These are phyloP conservation scores for Kwoniella bestiolae DNA, from an alignment of 768 basidiomycete genomes.

Conservation along the genomic window DNA sequence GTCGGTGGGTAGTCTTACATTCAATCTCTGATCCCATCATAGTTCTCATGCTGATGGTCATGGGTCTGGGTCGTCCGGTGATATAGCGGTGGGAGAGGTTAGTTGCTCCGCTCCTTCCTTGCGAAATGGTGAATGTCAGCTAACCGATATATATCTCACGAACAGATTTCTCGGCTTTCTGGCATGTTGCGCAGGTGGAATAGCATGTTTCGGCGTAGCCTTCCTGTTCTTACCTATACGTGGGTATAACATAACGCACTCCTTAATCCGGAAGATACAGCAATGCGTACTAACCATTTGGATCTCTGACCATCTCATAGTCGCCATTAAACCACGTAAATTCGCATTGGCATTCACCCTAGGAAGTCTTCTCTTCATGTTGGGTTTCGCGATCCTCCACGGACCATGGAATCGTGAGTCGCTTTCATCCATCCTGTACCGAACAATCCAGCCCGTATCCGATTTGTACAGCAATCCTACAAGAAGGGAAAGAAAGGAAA, in stretches of 20 bases:
- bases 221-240: constrained; percentile 65
- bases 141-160: not conserved
- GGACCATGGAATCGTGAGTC: constrained; percentile 77
- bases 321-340: constrained; percentile 76
- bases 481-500: not conserved
- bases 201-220: constrained; percentile 74
- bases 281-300: not conserved
- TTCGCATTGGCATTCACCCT: constrained; percentile 90
- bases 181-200: constrained; percentile 83
- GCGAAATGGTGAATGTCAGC: not conserved
- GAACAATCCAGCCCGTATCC: not conserved
- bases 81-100: constrained; percentile 87
- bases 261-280: not conserved
- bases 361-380: constrained; percentile 93
- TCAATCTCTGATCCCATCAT: not conserved
- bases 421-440: not conserved
- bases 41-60: not conserved
- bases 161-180: constrained; percentile 87
- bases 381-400: constrained; percentile 67
- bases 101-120: constrained; percentile 57
- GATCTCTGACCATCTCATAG: constrained; percentile 26
- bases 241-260: constrained; percentile 25
- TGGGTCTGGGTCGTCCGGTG: constrained; percentile 56
- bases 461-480: too few species aligned
- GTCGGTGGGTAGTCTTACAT: constrained; percentile 36